Evolutionary conservation across 805 yeast species (phyloP).

Genomic region (Scheffersomyces spartinae): DNA sequence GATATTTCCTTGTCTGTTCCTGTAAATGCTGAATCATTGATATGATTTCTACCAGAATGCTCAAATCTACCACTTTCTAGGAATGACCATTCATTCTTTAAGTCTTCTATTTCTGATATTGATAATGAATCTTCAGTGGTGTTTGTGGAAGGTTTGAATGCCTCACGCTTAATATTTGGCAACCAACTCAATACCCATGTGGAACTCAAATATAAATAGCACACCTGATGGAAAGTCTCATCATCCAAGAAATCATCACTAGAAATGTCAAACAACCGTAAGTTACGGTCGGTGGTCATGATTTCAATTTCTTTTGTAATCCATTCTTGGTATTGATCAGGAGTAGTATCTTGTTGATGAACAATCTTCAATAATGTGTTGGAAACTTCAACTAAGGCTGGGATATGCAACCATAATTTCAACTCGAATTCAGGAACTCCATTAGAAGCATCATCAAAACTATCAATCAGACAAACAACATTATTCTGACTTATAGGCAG

Average conservation of each 20-base stretch:
- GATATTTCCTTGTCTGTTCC: no score
- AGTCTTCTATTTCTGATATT: no score
- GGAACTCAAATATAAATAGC: constrained; percentile 42
- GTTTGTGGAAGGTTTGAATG: no score
- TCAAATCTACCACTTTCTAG: constrained; percentile 21
- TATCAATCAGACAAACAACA: constrained; percentile 7
- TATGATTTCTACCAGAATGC: constrained; percentile 4
- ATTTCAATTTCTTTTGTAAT: constrained; percentile 15
- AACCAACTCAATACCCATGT: constrained; percentile 53
- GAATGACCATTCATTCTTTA: constrained; percentile 30
- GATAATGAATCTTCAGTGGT: no score
- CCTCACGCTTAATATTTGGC: constrained; percentile 37
- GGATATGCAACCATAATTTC: constrained; percentile 18
- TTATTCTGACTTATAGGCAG: no score
- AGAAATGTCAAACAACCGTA: constrained; percentile 18
- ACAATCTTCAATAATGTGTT: constrained; percentile 4
- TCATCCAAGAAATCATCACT: constrained; percentile 45
- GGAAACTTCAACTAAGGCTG: constrained; percentile 16
- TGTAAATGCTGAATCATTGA: constrained; percentile 12
- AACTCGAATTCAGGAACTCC: constrained; percentile 13
- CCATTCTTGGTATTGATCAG: constrained; percentile 5
- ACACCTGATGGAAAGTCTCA: constrained; percentile 37
- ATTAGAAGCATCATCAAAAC: constrained; percentile 15
- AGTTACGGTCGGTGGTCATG: constrained; percentile 11
- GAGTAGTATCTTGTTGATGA: constrained; percentile 8